Conservation (phyloP, 2,329 filamentous ascomycete genomes). For the Paraconiothyrium sp. region DNA sequence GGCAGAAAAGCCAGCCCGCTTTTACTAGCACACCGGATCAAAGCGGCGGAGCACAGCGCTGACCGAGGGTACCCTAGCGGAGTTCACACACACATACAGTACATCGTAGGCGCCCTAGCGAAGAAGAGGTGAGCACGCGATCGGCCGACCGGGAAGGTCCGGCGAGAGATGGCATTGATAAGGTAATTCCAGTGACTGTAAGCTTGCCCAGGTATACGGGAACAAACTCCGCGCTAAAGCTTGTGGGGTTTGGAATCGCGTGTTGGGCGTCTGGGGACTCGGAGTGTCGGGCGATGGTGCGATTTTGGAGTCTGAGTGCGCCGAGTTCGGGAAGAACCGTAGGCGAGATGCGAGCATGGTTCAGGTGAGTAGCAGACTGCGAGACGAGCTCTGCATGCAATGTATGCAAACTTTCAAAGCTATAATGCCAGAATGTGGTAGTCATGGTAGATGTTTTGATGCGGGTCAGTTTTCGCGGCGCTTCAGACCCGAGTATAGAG, state of each 20-base stretch:
- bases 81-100: no score
- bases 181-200: slow-evolving; percentile 11
- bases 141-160: slow-evolving; percentile 3
- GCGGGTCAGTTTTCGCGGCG: no score
- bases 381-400: background rate
- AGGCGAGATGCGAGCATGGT: background rate
- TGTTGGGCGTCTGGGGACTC: slow-evolving; percentile 5
- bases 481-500: background rate
- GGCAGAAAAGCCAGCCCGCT: no score
- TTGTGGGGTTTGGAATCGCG: background rate
- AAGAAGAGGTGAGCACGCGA: slow-evolving; percentile 1
- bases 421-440: no score
- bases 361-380: background rate
- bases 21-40: no score
- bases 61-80: no score
- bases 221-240: background rate
- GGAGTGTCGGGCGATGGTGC: background rate
- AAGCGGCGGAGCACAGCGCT: no score
- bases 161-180: slow-evolving; percentile 4
- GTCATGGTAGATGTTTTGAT: no score
- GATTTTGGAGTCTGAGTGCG: background rate
- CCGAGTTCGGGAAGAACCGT: slow-evolving; percentile 5
- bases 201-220: background rate
- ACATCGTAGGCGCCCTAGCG: background rate
- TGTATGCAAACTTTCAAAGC: no score